phyloP scores from a whole-genome alignment of 1,139 yeast species.

The Casaregolazyma lundiana region DNA sequence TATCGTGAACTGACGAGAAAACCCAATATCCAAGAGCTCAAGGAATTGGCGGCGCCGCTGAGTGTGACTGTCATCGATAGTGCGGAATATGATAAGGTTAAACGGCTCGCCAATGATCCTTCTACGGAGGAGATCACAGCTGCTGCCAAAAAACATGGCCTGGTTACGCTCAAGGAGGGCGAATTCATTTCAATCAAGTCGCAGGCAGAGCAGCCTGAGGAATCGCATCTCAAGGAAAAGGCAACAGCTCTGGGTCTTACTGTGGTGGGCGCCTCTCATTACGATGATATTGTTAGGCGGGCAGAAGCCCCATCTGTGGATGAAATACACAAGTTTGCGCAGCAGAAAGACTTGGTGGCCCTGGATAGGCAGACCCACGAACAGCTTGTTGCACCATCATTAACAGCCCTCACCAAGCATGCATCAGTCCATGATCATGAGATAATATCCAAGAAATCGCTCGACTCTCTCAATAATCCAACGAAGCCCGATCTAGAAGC shows the following conservation, averaged over 20 bases:
- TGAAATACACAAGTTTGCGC: constrained; percentile 25
- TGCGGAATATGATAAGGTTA: constrained; percentile 23
- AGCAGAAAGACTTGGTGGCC: constrained; percentile 19
- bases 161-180: constrained; percentile 44
- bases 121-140: constrained; percentile 20
- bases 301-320: constrained; percentile 23
- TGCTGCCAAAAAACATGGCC: constrained; percentile 27
- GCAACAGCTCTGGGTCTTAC: constrained; percentile 32
- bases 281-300: constrained; percentile 19
- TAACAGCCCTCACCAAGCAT: constrained; percentile 14
- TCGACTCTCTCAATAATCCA: constrained; percentile 23
- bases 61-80: constrained; percentile 37
- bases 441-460: constrained; percentile 38
- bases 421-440: constrained; percentile 35
- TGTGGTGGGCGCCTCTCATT: constrained; percentile 28
- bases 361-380: constrained; percentile 21
- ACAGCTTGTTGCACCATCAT: constrained; percentile 20
- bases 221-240: constrained; percentile 29
- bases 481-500: constrained; percentile 20
- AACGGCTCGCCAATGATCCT: constrained; percentile 18
- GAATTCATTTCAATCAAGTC: constrained; percentile 25
- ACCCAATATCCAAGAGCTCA: constrained; percentile 19
- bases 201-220: constrained; percentile 21
- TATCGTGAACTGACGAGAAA: constrained; percentile 20
- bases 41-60: constrained; percentile 18